Evolutionary conservation across 139 green algal genomes (phyloP), one percentile per base, ranked within the genome.

Genomic region (Coelastrella sp.): DNA sequence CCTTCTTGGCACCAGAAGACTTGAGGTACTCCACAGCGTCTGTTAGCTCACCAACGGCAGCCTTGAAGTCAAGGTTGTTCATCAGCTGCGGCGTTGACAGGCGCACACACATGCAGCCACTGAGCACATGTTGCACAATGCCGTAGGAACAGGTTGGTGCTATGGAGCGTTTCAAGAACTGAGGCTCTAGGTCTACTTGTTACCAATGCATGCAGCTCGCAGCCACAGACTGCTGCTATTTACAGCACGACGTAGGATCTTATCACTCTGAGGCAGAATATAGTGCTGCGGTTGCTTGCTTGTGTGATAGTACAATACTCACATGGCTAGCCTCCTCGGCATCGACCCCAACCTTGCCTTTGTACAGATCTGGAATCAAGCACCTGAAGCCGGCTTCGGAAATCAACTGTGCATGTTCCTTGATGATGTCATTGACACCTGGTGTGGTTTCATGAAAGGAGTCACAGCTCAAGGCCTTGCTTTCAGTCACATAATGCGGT

Each of bases 321-420:
- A 94, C 88, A 37, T 95, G 92, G 1, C 38, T 38, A 1, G 93
- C 93, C 83, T 96, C 93, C 66, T 96, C 93, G 9, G 87, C 86
- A 71, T 93, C 89, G 38, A 96, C 85, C 0, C 93, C 93, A 51
- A 96, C 78, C 72, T 91, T 93, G 25, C 92, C 93, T 53, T 95
- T 92, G 88, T 96, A 96, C 15, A 96, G 79, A 83, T 96, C 93
- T 40, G 92, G 92, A 40, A 95, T 72, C 5, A 92, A 71, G 9
- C 77, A 75, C 0, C 89, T 81, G 81, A 89, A 90, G 27, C 84
- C 84, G 17, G 32, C 34, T n/a, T 43, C 38, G 19, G 25, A 53
- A 25, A 90, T 50, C 43, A 85, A 25, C 32, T 32, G 21, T 21
- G 84, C 89, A 59, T 90, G 87, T 37, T 85, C 78, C 89, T 91